Conservation (phyloP, 2,329 filamentous ascomycete species). For the Epicoccum nigrum region DNA sequence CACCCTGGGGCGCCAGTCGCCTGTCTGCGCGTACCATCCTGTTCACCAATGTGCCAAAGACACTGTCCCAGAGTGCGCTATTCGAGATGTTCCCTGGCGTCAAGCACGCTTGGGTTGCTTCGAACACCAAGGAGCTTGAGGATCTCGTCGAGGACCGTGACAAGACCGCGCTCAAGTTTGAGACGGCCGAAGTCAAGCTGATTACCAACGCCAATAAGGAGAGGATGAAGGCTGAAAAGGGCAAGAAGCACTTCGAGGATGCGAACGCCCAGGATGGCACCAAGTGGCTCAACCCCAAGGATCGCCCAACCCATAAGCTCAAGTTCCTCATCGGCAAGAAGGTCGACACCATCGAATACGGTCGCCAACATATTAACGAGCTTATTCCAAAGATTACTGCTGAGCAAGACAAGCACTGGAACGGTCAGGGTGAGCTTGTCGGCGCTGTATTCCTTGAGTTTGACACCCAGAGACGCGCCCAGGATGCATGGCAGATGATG, state of each 20-base stretch:
- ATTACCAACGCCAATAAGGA: conserved; percentile 64
- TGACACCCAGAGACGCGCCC: conserved; percentile 77
- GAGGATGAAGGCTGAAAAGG: conserved; percentile 68
- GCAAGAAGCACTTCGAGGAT: conserved; percentile 52
- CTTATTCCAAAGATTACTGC: conserved; percentile 73
- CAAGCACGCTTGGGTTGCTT: conserved; percentile 55
- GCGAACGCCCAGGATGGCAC: conserved; percentile 51
- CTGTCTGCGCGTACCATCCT: conserved; percentile 56
- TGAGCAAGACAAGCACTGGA: conserved; percentile 70
- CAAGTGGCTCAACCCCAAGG: conserved; percentile 50
- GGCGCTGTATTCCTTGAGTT: conserved; percentile 91
- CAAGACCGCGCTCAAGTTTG: conserved; percentile 51
- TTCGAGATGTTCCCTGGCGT: conserved; percentile 50
- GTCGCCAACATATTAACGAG: conserved; percentile 73
- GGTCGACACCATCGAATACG: conserved; percentile 82
- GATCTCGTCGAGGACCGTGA: conserved; percentile 53
- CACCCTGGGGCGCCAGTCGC: conserved; percentile 51
- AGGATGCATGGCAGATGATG: conserved; percentile 78
- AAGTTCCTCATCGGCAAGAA: conserved; percentile 52
- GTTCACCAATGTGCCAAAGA: conserved; percentile 55
- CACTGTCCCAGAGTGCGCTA: conserved; percentile 47
- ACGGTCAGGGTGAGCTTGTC: conserved; percentile 69
- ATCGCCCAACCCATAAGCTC: conserved; percentile 49
- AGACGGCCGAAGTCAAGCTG: conserved; percentile 54
- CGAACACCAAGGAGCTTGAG: conserved; percentile 53